These are phyloP conservation scores for Geum urbanum DNA, from an alignment of 306 rosid species.

Conservation along the genomic window DNA sequence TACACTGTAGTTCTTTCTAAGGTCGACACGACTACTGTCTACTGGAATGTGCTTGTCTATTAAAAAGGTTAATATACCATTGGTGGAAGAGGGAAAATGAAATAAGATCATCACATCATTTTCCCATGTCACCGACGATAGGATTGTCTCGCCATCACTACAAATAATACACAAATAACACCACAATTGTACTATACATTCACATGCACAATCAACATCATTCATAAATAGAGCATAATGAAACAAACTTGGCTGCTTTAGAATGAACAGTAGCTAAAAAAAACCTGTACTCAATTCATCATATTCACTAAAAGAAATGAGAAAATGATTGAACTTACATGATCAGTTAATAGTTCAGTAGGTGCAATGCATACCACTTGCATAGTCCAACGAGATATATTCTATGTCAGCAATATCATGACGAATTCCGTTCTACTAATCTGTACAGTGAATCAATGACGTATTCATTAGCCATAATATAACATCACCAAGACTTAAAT, in stretches of 20 bases:
- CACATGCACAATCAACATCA: constrained; percentile 38
- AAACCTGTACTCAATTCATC: not conserved
- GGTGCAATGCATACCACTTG: constrained; percentile 1
- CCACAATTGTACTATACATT: constrained; percentile 27
- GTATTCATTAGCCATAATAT: not conserved
- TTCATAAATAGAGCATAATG: constrained; percentile 18
- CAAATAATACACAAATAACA: constrained; percentile 14
- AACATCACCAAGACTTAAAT: not conserved
- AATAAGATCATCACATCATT: constrained; percentile 20
- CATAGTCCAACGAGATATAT: not conserved
- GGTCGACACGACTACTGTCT: not conserved
- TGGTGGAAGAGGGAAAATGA: not conserved
- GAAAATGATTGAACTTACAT: not conserved
- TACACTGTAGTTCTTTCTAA: not conserved
- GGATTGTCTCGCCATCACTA: constrained; percentile 21
- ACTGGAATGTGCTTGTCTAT: not conserved
- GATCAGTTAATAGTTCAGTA: not conserved
- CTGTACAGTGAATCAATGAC: not conserved
- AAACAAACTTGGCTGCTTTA: not conserved
- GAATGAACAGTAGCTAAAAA: not conserved
- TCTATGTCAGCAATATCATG: constrained; percentile 1
- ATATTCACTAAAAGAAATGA: not conserved
- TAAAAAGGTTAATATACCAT: not conserved
- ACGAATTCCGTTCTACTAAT: not conserved
- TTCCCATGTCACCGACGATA: not conserved